These are phyloP conservation scores for Penicillium turbatum DNA, from an alignment of 495 filamentous ascomycete genomes.

Conservation along the genomic window DNA sequence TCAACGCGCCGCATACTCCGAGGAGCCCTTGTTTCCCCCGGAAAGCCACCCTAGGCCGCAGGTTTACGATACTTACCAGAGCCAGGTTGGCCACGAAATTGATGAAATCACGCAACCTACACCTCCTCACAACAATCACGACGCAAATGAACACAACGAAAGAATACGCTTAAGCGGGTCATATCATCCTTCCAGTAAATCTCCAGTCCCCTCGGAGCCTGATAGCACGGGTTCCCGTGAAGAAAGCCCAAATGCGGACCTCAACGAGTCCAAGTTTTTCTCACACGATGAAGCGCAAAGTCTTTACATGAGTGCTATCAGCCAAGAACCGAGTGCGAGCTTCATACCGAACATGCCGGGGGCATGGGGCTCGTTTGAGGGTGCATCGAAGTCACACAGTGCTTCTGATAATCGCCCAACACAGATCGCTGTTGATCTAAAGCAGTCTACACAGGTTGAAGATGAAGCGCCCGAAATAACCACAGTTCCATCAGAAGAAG, in stretches of 20 bases:
- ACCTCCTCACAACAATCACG: neutral
- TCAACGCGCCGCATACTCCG: neutral
- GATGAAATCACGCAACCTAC: neutral
- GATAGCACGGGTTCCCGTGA: slow-evolving; percentile 22
- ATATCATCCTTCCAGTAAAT: slow-evolving; percentile 6
- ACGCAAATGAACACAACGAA: slow-evolving; percentile 1
- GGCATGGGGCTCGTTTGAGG: slow-evolving; percentile 49
- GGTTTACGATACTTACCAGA: slow-evolving; percentile 1
- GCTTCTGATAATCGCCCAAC: neutral
- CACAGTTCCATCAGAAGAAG: slow-evolving; percentile 17
- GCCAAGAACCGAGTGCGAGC: slow-evolving; percentile 33
- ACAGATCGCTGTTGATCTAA: neutral
- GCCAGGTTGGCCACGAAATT: slow-evolving; percentile 2
- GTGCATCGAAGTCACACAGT: neutral
- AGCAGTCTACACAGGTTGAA: neutral
- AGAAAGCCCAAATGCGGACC: slow-evolving; percentile 41
- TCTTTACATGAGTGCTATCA: slow-evolving; percentile 86
- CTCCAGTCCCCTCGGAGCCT: slow-evolving; percentile 23
- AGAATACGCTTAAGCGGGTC: slow-evolving; percentile 3
- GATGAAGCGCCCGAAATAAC: slow-evolving; percentile 31
- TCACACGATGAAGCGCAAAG: slow-evolving; percentile 91
- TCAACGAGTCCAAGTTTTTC: slow-evolving; percentile 73
- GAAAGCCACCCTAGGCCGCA: neutral
- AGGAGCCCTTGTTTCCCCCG: neutral
- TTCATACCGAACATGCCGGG: slow-evolving; percentile 55